Evolutionary conservation across 108 stramenopile genomes (phyloP), one percentile per base, ranked within the genome.

Genomic region (Cyclotella baltica): DNA sequence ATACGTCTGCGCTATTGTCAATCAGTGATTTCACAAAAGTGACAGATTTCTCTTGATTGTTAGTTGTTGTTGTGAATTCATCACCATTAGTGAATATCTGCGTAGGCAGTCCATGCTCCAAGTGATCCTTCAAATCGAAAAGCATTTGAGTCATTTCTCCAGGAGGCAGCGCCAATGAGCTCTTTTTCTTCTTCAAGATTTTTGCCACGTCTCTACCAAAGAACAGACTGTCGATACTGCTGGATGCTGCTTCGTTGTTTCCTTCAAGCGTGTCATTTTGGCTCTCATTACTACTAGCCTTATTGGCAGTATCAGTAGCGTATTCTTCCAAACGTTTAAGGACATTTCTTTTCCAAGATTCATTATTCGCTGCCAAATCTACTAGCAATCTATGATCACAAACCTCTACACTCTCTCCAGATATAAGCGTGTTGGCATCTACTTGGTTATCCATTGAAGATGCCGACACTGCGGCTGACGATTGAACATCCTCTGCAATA

Each of bases 81-180:
- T 80, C 80, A 18, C 75, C 83, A 20, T 83, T 77, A 23, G 84
- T 62, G 27, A 85, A 85, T 27, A 89, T 81, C 69, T 90, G 85
- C 29, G 87, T 82, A 20, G 89, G 90, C 5, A 89, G 73, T 33
- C 72, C 58, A 27, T 85, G 58, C 11, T 84, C 75, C 53, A 91
- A 72, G 27, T 80, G 75, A 15, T 88, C 90, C 9, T 86, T 74
- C 68, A 95, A 73, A 80, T 95, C 94, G 81, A 86, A 95, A 23
- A 95, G 77, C 31, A 92, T 88, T 16, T 84, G 68, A 20, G 94
- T 91, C 62, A 95, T 87, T 67, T 95, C 94, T 20, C 67, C 88
- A 11, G 90, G 92, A 1, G 94, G 94, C 57, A 95, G 70, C 22
- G 90, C 88, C 48, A 86, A 40, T 1, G 89, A 80, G 37, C 79